Evolutionary conservation across 768 basidiomycete genomes (phyloP).

Genomic region (Solioccasus polychromus): DNA sequence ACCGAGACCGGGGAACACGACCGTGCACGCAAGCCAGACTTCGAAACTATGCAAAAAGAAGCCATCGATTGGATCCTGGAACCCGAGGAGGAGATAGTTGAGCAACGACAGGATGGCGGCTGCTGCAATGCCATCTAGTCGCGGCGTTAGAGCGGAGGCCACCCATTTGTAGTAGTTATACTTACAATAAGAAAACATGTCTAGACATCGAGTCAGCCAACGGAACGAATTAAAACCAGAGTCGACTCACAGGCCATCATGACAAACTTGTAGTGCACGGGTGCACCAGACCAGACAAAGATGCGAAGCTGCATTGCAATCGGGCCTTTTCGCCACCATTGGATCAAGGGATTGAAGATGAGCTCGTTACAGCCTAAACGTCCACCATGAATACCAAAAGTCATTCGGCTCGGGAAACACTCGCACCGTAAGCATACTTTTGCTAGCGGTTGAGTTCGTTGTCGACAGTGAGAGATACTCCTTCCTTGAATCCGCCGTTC

Average conservation of each 20-base stretch:
- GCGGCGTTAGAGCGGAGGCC: not conserved
- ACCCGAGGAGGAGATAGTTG: constrained; percentile 78
- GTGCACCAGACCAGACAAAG: constrained; percentile 75
- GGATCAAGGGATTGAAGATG: constrained; percentile 78
- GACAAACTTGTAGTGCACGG: constrained; percentile 78
- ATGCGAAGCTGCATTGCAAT: constrained; percentile 77
- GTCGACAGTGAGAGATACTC: constrained; percentile 84
- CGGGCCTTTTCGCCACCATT: constrained; percentile 78
- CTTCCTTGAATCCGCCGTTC: constrained; percentile 86
- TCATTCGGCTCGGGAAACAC: constrained; percentile 15
- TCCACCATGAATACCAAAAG: constrained; percentile 28
- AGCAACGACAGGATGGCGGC: constrained; percentile 62
- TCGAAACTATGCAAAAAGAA: constrained; percentile 80
- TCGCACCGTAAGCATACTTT: constrained; percentile 76
- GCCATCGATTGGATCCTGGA: constrained; percentile 64
- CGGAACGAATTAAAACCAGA: not conserved
- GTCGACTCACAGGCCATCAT: constrained; percentile 47
- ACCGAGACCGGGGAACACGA: constrained; percentile 73
- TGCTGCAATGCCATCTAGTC: constrained; percentile 56
- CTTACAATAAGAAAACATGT: constrained; percentile 54
- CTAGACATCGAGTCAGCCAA: constrained; percentile 16
- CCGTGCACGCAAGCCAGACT: constrained; percentile 74
- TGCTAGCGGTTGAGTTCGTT: constrained; percentile 94
- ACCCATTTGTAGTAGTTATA: not conserved
- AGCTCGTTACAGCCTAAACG: constrained; percentile 43